phyloP scores from a whole-genome alignment of 2,329 filamentous ascomycete species.

The Fusarium caatingaense region DNA sequence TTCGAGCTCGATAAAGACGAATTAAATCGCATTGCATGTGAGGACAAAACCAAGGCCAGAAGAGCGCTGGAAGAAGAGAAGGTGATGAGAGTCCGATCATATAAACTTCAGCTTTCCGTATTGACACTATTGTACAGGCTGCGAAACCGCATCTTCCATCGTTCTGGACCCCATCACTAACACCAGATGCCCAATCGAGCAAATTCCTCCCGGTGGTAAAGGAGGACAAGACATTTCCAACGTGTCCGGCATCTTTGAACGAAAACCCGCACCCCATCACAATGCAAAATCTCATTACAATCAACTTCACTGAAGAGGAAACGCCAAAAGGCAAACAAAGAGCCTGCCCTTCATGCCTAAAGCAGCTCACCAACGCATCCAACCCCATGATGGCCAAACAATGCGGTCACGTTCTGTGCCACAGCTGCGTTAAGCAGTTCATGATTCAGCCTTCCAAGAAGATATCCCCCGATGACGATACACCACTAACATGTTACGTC shows the following conservation, averaged over 20 bases:
- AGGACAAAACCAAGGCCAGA: conserved; percentile 77
- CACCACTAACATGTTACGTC: conserved; percentile 76
- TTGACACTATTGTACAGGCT: conserved; percentile 55
- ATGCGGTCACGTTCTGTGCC: conserved; percentile 92
- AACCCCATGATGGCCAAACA: conserved; percentile 86
- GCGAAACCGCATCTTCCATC: conserved; percentile 79
- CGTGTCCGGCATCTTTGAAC: conserved; percentile 79
- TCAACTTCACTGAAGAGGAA: conserved; percentile 80
- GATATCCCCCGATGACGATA: conserved; percentile 58
- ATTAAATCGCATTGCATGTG: conserved; percentile 73
- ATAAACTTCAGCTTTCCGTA: neutral
- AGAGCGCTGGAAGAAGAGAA: conserved; percentile 79
- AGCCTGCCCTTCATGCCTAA: conserved; percentile 87
- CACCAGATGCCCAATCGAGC: conserved; percentile 64
- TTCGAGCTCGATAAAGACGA: conserved; percentile 80
- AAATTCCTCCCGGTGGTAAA: conserved; percentile 68
- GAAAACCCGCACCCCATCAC: conserved; percentile 78
- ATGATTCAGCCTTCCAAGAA: conserved; percentile 68
- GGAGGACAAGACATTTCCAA: conserved; percentile 73
- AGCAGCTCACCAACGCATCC: conserved; percentile 82
- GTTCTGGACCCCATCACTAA: conserved; percentile 93
- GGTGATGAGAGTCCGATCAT: conserved; percentile 52
- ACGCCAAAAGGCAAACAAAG: conserved; percentile 58
- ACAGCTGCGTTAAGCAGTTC: conserved; percentile 85
- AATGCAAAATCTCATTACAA: conserved; percentile 78